Conservation (phyloP, 2,329 filamentous ascomycete species). For the Elsinoe australis region DNA sequence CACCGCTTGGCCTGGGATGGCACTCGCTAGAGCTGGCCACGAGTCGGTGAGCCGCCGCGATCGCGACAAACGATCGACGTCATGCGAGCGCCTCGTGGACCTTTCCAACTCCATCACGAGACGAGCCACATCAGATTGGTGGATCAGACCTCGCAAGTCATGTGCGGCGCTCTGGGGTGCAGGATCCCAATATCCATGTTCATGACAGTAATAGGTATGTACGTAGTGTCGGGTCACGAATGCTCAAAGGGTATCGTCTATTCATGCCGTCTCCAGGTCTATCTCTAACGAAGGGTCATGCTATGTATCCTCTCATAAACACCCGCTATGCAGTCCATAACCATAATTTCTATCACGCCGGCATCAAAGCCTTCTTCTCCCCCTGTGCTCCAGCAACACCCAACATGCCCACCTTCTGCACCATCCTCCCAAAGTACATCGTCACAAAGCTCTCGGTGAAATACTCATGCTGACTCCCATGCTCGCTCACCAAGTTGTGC, state of each 20-base stretch:
- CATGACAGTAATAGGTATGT: background rate
- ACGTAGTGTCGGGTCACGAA: no score
- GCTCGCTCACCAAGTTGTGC: conserved; percentile 76
- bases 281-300: no score
- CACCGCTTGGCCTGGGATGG: background rate
- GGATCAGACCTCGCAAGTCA: no score
- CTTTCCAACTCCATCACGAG: conserved; percentile 9
- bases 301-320: no score
- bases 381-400: background rate
- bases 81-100: background rate
- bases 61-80: conserved; percentile 1
- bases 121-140: background rate
- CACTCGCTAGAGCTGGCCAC: background rate
- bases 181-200: no score
- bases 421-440: conserved; percentile 66
- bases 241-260: no score
- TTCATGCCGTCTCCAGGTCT: no score
- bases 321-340: no score
- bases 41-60: conserved; percentile 15
- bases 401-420: conserved; percentile 41
- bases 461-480: conserved; percentile 72
- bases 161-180: no score
- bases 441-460: conserved; percentile 78
- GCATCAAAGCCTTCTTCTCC: background rate
- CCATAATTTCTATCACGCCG: background rate